A percentile compares a stretch with the other conserved stretches of the same genome.
phyloP scores from a whole-genome alignment of 352 stramenopile species.

The Hyaloperonospora brassicae region DNA sequence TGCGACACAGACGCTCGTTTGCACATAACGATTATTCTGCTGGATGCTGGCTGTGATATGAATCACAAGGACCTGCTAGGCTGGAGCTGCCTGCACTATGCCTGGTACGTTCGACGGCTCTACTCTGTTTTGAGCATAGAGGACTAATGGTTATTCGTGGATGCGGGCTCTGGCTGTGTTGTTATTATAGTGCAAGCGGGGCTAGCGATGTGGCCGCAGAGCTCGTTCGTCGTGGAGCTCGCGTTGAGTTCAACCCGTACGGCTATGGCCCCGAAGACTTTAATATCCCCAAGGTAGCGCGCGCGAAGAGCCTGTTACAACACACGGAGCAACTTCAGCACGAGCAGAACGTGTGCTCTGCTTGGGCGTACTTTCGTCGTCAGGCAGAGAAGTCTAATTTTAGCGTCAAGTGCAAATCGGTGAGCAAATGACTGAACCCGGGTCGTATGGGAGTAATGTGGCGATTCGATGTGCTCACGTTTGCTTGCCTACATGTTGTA shows the following conservation, averaged over 20 bases:
- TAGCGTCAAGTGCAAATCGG: slow-evolving; percentile 64
- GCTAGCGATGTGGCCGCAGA: slow-evolving; percentile 64
- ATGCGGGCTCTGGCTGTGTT: slow-evolving; percentile 2
- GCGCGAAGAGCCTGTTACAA: slow-evolving; percentile 77
- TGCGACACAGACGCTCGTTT: slow-evolving; percentile 75
- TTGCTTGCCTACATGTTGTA: slow-evolving; percentile 18
- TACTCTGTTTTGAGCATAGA: neutral
- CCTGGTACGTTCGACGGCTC: slow-evolving; percentile 40
- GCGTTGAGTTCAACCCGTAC: slow-evolving; percentile 77
- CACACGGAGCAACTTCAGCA: slow-evolving; percentile 83
- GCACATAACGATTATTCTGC: slow-evolving; percentile 77
- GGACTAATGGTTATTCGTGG: slow-evolving; percentile 5
- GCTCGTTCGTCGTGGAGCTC: slow-evolving; percentile 60
- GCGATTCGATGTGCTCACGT: slow-evolving; percentile 3
- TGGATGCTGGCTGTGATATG: slow-evolving; percentile 78
- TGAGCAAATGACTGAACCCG: slow-evolving; percentile 17
- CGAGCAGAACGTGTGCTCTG: slow-evolving; percentile 64
- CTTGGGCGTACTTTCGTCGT: slow-evolving; percentile 72
- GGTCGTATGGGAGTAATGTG: neutral
- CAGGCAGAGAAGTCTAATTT: slow-evolving; percentile 64
- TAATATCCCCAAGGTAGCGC: slow-evolving; percentile 68
- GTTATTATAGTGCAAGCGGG: slow-evolving; percentile 45
- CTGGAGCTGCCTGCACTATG: slow-evolving; percentile 83
- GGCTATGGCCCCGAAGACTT: slow-evolving; percentile 83
- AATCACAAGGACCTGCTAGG: slow-evolving; percentile 76